phyloP scores from a whole-genome alignment of 1,284 basidiomycete species.

The Limonomyces culmigenus region DNA sequence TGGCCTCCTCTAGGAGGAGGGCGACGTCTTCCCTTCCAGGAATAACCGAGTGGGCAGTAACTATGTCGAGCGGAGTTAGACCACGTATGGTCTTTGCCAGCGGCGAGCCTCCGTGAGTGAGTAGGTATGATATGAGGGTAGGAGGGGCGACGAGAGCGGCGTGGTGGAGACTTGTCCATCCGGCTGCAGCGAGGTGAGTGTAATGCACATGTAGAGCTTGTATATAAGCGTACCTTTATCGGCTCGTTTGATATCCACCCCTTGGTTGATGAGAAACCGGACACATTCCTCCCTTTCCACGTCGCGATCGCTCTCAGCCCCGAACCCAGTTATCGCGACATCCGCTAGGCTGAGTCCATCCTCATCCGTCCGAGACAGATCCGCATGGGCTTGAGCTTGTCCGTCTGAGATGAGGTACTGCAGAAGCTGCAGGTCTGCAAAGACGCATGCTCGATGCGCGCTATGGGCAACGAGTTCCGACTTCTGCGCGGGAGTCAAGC shows the following conservation, averaged over 20 bases:
- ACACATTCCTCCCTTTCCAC: slow-evolving; percentile 82
- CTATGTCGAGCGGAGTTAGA: slow-evolving; percentile 72
- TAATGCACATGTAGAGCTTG: slow-evolving; percentile 1
- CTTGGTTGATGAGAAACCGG: slow-evolving; percentile 61
- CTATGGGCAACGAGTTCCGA: slow-evolving; percentile 52
- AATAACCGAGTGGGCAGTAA: slow-evolving; percentile 62
- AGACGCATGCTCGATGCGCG: slow-evolving; percentile 53
- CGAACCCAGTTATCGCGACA: slow-evolving; percentile 70
- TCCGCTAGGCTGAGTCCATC: slow-evolving; percentile 71
- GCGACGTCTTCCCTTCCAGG: slow-evolving; percentile 71
- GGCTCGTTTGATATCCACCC: slow-evolving; percentile 45
- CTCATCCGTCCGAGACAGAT: slow-evolving; percentile 59
- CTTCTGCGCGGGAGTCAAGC: slow-evolving; percentile 49
- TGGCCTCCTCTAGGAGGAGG: slow-evolving; percentile 63
- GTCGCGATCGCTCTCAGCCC: slow-evolving; percentile 64
- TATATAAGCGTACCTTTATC: slow-evolving; percentile 44
- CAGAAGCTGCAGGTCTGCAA: slow-evolving; percentile 54
- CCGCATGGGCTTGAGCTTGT: slow-evolving; percentile 50
- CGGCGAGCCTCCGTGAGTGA: slow-evolving; percentile 81
- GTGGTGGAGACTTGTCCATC: slow-evolving; percentile 94
- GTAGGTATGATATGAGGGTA: slow-evolving; percentile 80
- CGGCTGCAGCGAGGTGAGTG: slow-evolving; percentile 30
- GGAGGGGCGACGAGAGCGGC: slow-evolving; percentile 81
- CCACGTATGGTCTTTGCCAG: slow-evolving; percentile 59
- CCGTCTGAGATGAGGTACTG: slow-evolving; percentile 57